Evolutionary conservation across 164 flowering plant species (phyloP).

Genomic region (Chloranthus sessilifolius): DNA sequence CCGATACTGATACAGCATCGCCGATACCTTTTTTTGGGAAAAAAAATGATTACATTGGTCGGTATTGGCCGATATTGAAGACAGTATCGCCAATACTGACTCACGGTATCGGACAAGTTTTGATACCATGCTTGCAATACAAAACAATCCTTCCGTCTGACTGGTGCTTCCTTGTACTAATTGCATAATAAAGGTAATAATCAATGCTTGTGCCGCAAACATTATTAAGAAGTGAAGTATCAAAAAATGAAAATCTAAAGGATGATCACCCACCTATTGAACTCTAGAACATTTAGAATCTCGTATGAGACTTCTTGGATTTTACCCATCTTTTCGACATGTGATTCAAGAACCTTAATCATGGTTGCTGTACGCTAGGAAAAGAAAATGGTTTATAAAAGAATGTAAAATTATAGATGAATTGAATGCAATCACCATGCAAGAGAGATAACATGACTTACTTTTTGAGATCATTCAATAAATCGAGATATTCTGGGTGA

Average conservation of each 20-base stretch:
- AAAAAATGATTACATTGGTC: too few species aligned
- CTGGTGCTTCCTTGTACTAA: constrained; percentile 89
- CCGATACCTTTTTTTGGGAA: too few species aligned
- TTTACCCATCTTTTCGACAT: constrained; percentile 84
- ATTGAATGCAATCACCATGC: background rate
- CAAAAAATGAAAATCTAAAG: too few species aligned
- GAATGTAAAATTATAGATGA: background rate
- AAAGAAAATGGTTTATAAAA: too few species aligned
- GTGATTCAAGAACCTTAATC: constrained; percentile 86
- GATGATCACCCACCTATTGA: constrained; percentile 68
- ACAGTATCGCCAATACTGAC: too few species aligned
- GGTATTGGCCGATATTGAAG: too few species aligned
- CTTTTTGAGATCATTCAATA: too few species aligned
- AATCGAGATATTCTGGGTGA: too few species aligned
- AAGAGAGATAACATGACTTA: too few species aligned
- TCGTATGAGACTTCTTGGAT: constrained; percentile 72
- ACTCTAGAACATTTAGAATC: constrained; percentile 86
- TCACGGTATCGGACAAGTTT: too few species aligned
- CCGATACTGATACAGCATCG: too few species aligned
- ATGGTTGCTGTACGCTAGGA: constrained; percentile 83
- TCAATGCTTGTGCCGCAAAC: background rate
- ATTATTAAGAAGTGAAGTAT: background rate
- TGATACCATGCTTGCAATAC: constrained; percentile 84
- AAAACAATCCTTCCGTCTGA: constrained; percentile 91
- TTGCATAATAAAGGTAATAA: constrained; percentile 3